Percentiles rank a stretch among this genome's conserved stretches.
These are phyloP conservation scores for Hypoxylon cercidicola DNA, from an alignment of 495 filamentous ascomycete genomes.

Conservation along the genomic window DNA sequence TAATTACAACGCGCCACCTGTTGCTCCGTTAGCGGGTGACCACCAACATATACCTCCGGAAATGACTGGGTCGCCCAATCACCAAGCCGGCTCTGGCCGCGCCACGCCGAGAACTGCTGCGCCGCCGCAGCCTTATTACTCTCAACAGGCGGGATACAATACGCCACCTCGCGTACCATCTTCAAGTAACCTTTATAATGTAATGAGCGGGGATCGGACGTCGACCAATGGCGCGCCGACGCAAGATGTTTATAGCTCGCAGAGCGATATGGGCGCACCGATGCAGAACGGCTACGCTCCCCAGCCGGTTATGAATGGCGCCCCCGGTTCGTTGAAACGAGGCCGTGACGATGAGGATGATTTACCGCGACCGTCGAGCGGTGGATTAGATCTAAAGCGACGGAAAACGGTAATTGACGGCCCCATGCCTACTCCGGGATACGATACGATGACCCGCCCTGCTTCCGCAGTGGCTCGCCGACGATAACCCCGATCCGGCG, in stretches of 20 bases:
- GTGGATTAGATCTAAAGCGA: slow-evolving; percentile 77
- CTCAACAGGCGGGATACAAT: slow-evolving; percentile 71
- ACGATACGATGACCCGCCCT: slow-evolving; percentile 59
- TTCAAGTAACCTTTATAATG: slow-evolving; percentile 86
- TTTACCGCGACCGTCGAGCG: slow-evolving; percentile 74
- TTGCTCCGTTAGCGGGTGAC: slow-evolving; percentile 74
- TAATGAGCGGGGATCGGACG: slow-evolving; percentile 85
- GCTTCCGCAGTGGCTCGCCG: slow-evolving; percentile 53
- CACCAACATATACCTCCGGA: slow-evolving; percentile 86
- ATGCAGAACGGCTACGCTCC: slow-evolving; percentile 68
- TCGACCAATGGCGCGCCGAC: slow-evolving; percentile 71
- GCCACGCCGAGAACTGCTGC: slow-evolving; percentile 84
- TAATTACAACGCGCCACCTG: slow-evolving; percentile 74
- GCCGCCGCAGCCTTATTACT: slow-evolving; percentile 77
- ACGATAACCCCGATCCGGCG: slow-evolving; percentile 35
- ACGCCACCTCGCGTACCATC: slow-evolving; percentile 80
- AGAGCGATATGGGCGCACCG: slow-evolving; percentile 65
- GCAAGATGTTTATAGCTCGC: slow-evolving; percentile 75
- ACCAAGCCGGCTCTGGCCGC: slow-evolving; percentile 84
- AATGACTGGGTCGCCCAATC: slow-evolving; percentile 84
- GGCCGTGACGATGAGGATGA: slow-evolving; percentile 82
- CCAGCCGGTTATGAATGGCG: slow-evolving; percentile 73
- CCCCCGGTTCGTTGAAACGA: slow-evolving; percentile 75
- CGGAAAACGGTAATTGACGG: slow-evolving; percentile 78
- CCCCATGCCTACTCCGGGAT: slow-evolving; percentile 56